Base-by-base conservation (phyloP, 2,329 filamentous ascomycete species). In the Fusarium mexicanum region DNA sequence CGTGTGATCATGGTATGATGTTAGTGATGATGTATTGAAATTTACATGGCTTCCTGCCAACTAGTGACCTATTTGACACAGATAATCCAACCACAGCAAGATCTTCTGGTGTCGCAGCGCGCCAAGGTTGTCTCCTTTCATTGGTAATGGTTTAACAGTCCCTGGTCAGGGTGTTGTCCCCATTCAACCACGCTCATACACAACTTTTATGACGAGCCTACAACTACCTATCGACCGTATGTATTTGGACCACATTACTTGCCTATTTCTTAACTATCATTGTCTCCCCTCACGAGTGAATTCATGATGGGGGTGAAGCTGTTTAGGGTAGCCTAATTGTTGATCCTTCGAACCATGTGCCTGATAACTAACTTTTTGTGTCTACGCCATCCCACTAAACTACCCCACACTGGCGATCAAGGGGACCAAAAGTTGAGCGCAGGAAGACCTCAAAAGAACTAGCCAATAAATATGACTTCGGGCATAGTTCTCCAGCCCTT, bases 381-480 rank as follows among this genome's bases (percentile, higher is more conserved):
- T 47, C 51, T 29, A 47, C 64, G 26, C 55, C 41, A 69, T 55
- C 55, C 46, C 51, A 54, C 58, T 35, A 61, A 24, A 46, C 16
- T 68, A 60, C 68, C 68, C 69, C 68, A 72, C 64, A 65, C 51
- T 55, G 67, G 35, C 71, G 71, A 74, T 74, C 71, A 74, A 71
- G 71, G 71, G 71, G 71, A 71, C 62, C 71, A 74, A 61, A 68
- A 61, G 31, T 24, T 64, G 71, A 61, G 63, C 71, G 71, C 71
- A 55, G 47, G 16, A 43, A 31, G 46, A 59, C 57, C 31, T 58
- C 35, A 43, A 64, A 29, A 51, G 53, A 44, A 48, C 9, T 33
- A 65, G 33, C 71, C 63, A 74, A 68, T 72, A 48, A 60, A 62
- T 65, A 55, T 54, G 48, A 24, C 47, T 26, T 40, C 18, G 16